A percentile compares a stretch with the other conserved stretches of the same genome.
Evolutionary conservation across 2,329 filamentous ascomycete species (phyloP).

Genomic region (Aspergillus sojae): DNA sequence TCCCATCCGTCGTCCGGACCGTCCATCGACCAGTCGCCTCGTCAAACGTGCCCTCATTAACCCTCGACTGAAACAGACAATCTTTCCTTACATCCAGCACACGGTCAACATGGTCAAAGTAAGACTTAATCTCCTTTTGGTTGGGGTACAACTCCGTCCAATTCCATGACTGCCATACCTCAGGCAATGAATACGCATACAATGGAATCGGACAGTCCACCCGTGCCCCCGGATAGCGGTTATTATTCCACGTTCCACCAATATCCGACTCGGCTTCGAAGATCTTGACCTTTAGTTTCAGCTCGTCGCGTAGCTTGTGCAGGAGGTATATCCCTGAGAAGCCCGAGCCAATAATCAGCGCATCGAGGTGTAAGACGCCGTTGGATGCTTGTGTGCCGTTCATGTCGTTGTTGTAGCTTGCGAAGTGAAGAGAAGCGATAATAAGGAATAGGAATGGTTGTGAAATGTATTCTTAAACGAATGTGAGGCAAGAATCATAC

Average conservation of each 20-base stretch:
- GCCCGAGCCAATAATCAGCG: neutral
- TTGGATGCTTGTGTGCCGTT: neutral
- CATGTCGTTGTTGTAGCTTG: neutral
- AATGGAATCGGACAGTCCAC: neutral
- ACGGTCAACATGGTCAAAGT: neutral
- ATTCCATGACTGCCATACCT: neutral
- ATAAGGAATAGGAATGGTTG: rapidly evolving
- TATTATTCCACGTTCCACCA: neutral
- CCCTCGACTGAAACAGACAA: neutral
- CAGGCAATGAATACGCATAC: neutral
- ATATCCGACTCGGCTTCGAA: neutral
- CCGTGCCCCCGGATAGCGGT: neutral
- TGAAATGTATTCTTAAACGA: too few species aligned
- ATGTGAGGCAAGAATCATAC: too few species aligned
- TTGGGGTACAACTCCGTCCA: neutral
- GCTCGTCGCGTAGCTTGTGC: neutral
- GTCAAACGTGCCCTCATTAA: neutral
- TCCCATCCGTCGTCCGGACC: neutral
- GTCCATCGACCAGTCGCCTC: neutral
- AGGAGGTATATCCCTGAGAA: neutral
- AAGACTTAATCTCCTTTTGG: neutral
- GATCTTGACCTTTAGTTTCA: neutral
- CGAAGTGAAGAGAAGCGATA: too few species aligned
- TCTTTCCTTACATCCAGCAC: neutral
- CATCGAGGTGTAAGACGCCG: neutral